Conservation (phyloP, 2,329 filamentous ascomycete species). For the Epicoccum nigrum region DNA sequence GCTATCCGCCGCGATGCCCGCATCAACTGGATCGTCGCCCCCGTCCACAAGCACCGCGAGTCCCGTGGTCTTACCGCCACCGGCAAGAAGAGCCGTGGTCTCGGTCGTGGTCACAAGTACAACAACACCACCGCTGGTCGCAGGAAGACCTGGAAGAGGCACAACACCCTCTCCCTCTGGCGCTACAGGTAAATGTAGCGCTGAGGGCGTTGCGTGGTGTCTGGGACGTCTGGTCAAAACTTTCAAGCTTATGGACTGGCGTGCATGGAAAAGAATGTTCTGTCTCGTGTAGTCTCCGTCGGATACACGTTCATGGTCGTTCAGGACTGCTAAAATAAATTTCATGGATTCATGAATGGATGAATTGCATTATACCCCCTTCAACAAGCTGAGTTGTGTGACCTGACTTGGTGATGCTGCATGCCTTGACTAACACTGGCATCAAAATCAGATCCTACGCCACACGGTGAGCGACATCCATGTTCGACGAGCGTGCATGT, state of each 20-base stretch:
- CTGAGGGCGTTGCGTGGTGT: slow-evolving; percentile 37
- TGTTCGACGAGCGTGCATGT: not conserved
- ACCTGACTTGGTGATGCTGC: not conserved
- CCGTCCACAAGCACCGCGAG: slow-evolving; percentile 99
- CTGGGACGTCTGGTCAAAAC: slow-evolving; percentile 40
- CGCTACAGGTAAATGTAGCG: slow-evolving; percentile 78
- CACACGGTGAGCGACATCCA: too few relatives aligned
- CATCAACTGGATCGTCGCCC: slow-evolving; percentile 99
- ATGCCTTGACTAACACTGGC: not conserved
- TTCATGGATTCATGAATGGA: slow-evolving; percentile 40
- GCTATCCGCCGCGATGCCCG: slow-evolving; percentile 98
- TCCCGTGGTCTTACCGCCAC: slow-evolving; percentile 94
- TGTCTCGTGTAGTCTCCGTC: slow-evolving; percentile 40
- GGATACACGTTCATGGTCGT: slow-evolving; percentile 26
- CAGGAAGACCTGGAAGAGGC: slow-evolving; percentile 99
- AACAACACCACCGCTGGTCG: slow-evolving; percentile 97
- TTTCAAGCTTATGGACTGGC: slow-evolving; percentile 41
- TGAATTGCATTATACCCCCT: slow-evolving; percentile 32
- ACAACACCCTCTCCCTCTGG: slow-evolving; percentile 99
- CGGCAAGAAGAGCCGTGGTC: slow-evolving; percentile 99
- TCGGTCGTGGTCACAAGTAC: slow-evolving; percentile 99
- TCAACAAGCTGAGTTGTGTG: slow-evolving; percentile 9
- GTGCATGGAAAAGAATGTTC: slow-evolving; percentile 44
- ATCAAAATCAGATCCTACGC: not conserved
- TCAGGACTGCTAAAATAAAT: slow-evolving; percentile 38